These are phyloP conservation scores for Anthoceros angustus DNA, from an alignment of 225 moss, liverwort and hornwort species.

Conservation along the genomic window DNA sequence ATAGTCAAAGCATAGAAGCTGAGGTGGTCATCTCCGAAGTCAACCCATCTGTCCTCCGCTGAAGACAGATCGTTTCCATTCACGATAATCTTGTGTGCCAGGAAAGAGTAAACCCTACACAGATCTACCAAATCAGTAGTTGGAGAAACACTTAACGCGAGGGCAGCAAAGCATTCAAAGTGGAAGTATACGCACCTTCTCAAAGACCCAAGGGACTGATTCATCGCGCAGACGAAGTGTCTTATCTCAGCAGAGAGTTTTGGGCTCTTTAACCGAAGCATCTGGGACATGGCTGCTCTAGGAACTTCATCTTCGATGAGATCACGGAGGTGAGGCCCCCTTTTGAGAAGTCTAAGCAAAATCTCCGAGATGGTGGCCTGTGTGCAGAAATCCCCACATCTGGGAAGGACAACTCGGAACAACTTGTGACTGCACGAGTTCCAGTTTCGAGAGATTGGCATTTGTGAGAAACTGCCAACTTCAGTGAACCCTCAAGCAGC, in stretches of 20 bases:
- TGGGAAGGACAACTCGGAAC: constrained; percentile 36
- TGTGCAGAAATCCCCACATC: constrained; percentile 43
- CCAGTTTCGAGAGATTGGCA: neutral
- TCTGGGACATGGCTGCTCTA: constrained; percentile 14
- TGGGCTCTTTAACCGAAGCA: constrained; percentile 19
- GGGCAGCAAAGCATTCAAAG: neutral
- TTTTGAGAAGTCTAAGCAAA: constrained; percentile 27
- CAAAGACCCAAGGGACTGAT: constrained; percentile 21
- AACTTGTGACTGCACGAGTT: constrained; percentile 24
- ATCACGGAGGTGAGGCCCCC: constrained; percentile 21
- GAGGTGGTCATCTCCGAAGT: constrained; percentile 32
- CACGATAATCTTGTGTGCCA: constrained; percentile 15
- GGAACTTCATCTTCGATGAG: constrained; percentile 17
- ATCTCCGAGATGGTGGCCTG: constrained; percentile 38
- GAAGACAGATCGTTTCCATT: constrained; percentile 19
- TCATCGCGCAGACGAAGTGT: constrained; percentile 25
- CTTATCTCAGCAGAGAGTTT: constrained; percentile 31
- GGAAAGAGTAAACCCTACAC: constrained; percentile 33
- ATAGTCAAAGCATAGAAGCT: constrained; percentile 20
- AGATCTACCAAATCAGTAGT: neutral
- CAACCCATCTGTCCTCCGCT: constrained; percentile 27
- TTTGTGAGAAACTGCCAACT: neutral
- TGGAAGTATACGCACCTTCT: constrained; percentile 22
- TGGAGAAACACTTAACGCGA: neutral
- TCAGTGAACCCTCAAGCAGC: neutral